phyloP scores from a whole-genome alignment of 2,329 filamentous ascomycete species.

The Xylariaceae sp. region DNA sequence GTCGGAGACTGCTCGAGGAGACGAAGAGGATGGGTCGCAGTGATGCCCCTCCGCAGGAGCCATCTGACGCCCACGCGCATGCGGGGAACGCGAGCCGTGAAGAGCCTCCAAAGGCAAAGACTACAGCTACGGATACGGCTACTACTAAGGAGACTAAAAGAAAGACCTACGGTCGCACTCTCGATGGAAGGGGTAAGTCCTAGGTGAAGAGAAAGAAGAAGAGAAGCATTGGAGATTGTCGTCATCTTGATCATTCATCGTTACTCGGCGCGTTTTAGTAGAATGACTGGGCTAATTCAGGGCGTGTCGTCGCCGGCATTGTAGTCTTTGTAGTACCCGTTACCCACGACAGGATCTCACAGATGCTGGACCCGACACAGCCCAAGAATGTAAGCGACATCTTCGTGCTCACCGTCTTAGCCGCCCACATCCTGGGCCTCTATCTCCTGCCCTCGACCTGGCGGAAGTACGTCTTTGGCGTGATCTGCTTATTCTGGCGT shows the following conservation, averaged over 20 bases:
- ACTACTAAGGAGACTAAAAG: constrained; percentile 35
- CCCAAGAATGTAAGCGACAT: constrained; percentile 91
- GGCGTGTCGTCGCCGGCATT: not conserved
- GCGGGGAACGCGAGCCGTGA: not conserved
- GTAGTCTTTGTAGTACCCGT: constrained; percentile 91
- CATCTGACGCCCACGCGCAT: constrained; percentile 17
- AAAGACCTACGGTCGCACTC: constrained; percentile 87
- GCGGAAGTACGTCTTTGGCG: constrained; percentile 72
- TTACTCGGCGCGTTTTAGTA: not conserved
- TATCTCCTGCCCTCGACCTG: constrained; percentile 64
- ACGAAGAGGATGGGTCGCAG: constrained; percentile 7
- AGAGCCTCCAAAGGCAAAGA: constrained; percentile 9
- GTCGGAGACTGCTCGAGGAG: constrained; percentile 25
- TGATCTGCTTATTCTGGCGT: constrained; percentile 87
- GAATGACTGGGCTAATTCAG: constrained; percentile 3
- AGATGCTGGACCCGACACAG: constrained; percentile 87
- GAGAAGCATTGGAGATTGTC: not conserved
- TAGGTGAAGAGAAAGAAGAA: not conserved
- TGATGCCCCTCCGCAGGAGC: constrained; percentile 12
- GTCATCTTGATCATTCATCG: too few relatives aligned
- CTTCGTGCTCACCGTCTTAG: constrained; percentile 72
- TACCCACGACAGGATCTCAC: constrained; percentile 98
- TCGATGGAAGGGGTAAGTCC: constrained; percentile 77
- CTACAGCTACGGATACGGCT: constrained; percentile 1
- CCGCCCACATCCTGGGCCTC: constrained; percentile 65